Conservation (phyloP, 148 eudicot species). For the Oxyria digyna region DNA sequence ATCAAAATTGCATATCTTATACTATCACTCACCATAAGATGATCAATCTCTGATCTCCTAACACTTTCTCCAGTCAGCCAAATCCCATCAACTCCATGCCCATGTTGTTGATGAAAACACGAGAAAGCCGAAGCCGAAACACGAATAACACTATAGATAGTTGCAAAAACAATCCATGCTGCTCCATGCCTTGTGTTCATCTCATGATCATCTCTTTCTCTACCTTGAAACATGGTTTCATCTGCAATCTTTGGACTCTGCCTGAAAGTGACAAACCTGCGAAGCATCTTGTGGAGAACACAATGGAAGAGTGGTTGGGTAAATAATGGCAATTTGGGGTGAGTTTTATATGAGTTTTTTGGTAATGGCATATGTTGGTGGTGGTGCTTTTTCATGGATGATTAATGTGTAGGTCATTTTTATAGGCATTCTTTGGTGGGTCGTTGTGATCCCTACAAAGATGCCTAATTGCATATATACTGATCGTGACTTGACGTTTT, state of each 20-base stretch:
- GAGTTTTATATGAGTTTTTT: background rate
- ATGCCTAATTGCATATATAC: background rate
- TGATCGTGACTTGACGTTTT: background rate
- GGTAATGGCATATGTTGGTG: conserved; percentile 6
- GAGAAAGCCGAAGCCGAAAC: conserved; percentile 45
- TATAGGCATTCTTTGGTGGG: conserved; percentile 2
- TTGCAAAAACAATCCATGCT: conserved; percentile 28
- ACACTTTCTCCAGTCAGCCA: conserved; percentile 48
- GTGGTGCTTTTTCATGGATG: conserved; percentile 1
- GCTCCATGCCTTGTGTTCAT: conserved; percentile 11
- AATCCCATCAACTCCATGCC: conserved; percentile 33
- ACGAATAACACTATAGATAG: conserved; percentile 25
- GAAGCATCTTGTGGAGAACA: conserved; percentile 18
- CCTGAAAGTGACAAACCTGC: conserved; percentile 20
- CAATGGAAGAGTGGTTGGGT: background rate
- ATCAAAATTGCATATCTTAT: conserved; percentile 72
- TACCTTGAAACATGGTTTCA: conserved; percentile 36
- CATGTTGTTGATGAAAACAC: conserved; percentile 33
- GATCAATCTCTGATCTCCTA: conserved; percentile 49
- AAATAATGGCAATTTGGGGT: background rate
- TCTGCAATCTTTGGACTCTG: conserved; percentile 57
- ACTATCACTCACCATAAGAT: conserved; percentile 73
- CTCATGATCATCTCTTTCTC: conserved; percentile 14
- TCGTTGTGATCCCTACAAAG: conserved; percentile 3
- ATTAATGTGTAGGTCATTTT: conserved; percentile 1